These are phyloP conservation scores for Ilyonectria sp. DNA, from an alignment of 2,329 filamentous ascomycete species.

Conservation along the genomic window DNA sequence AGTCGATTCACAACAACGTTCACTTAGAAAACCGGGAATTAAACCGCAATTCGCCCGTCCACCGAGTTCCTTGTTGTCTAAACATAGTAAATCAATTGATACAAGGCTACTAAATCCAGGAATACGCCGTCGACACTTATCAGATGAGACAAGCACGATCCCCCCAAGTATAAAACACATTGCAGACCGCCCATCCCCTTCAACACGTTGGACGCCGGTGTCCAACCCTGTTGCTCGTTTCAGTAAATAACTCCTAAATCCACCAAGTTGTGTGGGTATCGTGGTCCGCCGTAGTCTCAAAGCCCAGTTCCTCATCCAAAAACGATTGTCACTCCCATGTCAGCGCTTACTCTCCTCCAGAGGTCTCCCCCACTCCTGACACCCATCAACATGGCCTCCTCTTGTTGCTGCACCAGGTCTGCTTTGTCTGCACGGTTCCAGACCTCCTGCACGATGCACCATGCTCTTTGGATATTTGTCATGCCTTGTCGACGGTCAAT, in stretches of 20 bases:
- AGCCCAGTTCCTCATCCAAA: constrained; percentile 60
- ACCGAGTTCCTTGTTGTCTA: neutral
- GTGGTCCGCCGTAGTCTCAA: constrained; percentile 26
- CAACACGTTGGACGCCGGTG: constrained; percentile 35
- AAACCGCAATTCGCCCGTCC: neutral
- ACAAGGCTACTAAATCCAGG: neutral
- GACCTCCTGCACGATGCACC: constrained; percentile 73
- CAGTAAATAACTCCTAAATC: constrained; percentile 41
- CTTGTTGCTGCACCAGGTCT: constrained; percentile 46
- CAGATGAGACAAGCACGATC: constrained; percentile 15
- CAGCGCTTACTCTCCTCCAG: constrained; percentile 71
- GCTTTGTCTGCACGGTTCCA: constrained; percentile 68
- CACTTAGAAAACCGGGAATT: neutral
- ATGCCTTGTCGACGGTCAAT: constrained; percentile 73
- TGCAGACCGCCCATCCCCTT: constrained; percentile 18
- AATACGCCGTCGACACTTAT: neutral
- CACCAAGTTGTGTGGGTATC: constrained; percentile 45
- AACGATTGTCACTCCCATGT: constrained; percentile 72
- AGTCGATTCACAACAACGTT: neutral
- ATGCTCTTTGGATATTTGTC: constrained; percentile 75
- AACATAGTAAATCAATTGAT: neutral
- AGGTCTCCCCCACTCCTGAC: constrained; percentile 56
- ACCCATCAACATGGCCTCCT: constrained; percentile 38
- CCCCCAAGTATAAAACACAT: constrained; percentile 16
- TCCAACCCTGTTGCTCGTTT: constrained; percentile 25